Conservation (phyloP, 2,329 filamentous ascomycete species). For the Raffaelea albimanens region DNA sequence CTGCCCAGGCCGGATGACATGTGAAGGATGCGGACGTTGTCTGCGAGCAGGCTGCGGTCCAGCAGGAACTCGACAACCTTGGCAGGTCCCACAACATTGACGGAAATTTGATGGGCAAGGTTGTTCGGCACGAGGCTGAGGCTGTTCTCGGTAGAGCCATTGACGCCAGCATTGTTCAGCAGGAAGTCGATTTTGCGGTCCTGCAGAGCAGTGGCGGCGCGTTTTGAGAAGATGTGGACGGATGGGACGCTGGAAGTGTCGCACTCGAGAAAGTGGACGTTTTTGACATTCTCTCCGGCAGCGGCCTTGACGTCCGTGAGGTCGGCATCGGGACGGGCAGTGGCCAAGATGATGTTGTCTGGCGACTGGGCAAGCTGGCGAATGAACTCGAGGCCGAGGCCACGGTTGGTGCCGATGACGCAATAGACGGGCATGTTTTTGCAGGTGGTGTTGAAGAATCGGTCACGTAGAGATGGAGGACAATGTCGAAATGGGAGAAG, state of each 20-base stretch:
- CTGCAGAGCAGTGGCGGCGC: slow-evolving; percentile 17
- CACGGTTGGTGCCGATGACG: slow-evolving; percentile 22
- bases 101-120: slow-evolving; percentile 28
- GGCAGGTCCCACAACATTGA: slow-evolving; percentile 38
- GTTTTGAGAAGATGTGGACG: slow-evolving; percentile 17
- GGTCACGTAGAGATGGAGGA: too few species aligned
- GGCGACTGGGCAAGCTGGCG: slow-evolving; percentile 17
- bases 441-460: too few species aligned
- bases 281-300: slow-evolving; percentile 9
- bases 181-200: slow-evolving; percentile 24
- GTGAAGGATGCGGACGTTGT: slow-evolving; percentile 25
- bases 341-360: slow-evolving; percentile 20
- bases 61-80: slow-evolving; percentile 30
- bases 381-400: slow-evolving; percentile 22
- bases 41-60: slow-evolving; percentile 16
- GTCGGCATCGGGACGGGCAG: slow-evolving; percentile 17
- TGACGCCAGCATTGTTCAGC: slow-evolving; percentile 25
- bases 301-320: slow-evolving; percentile 17
- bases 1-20: slow-evolving; percentile 30
- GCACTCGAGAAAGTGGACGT: slow-evolving; percentile 20
- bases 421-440: slow-evolving; percentile 20
- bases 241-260: slow-evolving; percentile 22
- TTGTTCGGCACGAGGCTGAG: slow-evolving; percentile 25
- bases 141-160: slow-evolving; percentile 25
- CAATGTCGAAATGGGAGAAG: too few species aligned